Evolutionary conservation across 805 yeast genomes (phyloP).

Genomic region (Kazachstania bromeliacearum): DNA sequence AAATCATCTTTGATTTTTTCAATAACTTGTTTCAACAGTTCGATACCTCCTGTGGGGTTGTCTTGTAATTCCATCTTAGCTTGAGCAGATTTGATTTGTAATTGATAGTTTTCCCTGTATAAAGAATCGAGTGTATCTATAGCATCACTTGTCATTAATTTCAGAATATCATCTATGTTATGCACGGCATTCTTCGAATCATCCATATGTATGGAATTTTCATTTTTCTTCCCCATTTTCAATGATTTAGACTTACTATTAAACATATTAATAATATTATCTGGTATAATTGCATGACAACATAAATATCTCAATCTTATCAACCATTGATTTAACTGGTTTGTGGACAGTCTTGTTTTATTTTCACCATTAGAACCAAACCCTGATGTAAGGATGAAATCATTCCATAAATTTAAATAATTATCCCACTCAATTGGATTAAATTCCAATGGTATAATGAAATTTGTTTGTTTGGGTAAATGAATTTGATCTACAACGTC

Average conservation of each 20-base stretch:
- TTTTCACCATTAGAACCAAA: conserved; percentile 40
- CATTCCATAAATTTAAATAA: conserved; percentile 53
- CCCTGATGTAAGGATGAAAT: conserved; percentile 51
- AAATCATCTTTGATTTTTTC: conserved; percentile 25
- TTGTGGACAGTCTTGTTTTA: conserved; percentile 44
- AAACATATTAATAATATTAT: conserved; percentile 6
- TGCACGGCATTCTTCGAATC: conserved; percentile 6
- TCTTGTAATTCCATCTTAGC: conserved; percentile 47
- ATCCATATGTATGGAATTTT: conserved; percentile 1
- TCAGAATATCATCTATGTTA: conserved; percentile 55
- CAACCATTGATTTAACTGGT: conserved; percentile 59
- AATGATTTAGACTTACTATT: not conserved
- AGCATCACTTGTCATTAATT: conserved; percentile 52
- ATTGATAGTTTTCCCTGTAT: conserved; percentile 40
- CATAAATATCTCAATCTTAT: conserved; percentile 65
- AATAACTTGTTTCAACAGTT: conserved; percentile 36
- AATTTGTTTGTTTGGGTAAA: conserved; percentile 70
- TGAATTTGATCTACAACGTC: conserved; percentile 70
- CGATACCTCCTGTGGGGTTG: conserved; percentile 42
- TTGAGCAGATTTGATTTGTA: conserved; percentile 56
- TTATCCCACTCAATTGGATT: conserved; percentile 78
- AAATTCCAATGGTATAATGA: conserved; percentile 63
- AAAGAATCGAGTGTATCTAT: conserved; percentile 37
- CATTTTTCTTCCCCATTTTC: conserved; percentile 3
- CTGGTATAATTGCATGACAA: conserved; percentile 54